phyloP scores from a whole-genome alignment of 331 rosid species.

The Quercus phellos region DNA sequence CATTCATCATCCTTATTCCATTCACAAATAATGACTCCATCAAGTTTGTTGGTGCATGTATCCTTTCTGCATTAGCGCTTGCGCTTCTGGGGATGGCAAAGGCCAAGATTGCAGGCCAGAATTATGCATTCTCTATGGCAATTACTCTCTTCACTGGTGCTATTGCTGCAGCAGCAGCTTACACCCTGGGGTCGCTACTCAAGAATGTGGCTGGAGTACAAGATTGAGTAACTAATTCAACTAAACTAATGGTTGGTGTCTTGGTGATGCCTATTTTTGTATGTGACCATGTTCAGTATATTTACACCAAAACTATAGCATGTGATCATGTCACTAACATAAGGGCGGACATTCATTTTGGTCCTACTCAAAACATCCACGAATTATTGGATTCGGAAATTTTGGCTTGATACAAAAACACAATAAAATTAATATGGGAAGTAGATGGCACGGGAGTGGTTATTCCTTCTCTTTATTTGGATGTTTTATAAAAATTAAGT shows the following conservation, averaged over 20 bases:
- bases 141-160: slow-evolving; percentile 42
- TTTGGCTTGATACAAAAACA: too few species aligned
- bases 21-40: slow-evolving; percentile 37
- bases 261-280: too few species aligned
- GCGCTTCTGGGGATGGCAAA: slow-evolving; percentile 45
- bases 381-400: too few species aligned
- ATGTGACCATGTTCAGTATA: too few species aligned
- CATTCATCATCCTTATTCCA: slow-evolving; percentile 57
- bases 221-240: slow-evolving; percentile 12
- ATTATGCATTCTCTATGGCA: slow-evolving; percentile 27
- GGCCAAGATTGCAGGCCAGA: slow-evolving; percentile 48
- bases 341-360: too few species aligned
- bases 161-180: slow-evolving; percentile 50
- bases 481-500: too few species aligned
- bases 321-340: too few species aligned
- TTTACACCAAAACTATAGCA: too few species aligned
- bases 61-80: slow-evolving; percentile 43
- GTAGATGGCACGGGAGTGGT: too few species aligned
- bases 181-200: slow-evolving; percentile 44
- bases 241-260: background rate
- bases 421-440: too few species aligned
- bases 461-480: too few species aligned
- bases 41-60: slow-evolving; percentile 53
- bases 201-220: slow-evolving; percentile 35
- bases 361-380: too few species aligned